Evolutionary conservation across 2,329 filamentous ascomycete species (phyloP), one percentile per base, ranked within the genome.

Genomic region (Ophiostoma pallidulum): DNA sequence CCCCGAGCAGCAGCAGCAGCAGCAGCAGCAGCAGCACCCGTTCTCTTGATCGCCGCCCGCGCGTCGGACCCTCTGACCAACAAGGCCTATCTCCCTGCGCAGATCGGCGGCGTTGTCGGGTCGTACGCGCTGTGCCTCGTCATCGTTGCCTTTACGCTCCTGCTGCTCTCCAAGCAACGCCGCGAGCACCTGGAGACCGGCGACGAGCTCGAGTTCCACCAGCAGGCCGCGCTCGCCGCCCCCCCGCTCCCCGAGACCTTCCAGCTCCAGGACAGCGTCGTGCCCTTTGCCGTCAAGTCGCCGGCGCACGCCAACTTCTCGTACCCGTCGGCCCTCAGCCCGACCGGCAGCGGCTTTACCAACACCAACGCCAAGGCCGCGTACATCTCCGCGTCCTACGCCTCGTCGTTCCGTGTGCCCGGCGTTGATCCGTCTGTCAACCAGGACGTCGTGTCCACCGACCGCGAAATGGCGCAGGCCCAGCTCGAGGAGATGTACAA

Each of bases 401-500:
- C 70, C n/a, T 69, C 70, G 4, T 60, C 68, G 50, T 59, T 67
- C 49, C 60, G 72, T 41, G 69, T 77, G 48, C 67, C 77, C 56
- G 78, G 78, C 45, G 77, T 82, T 50, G 79, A 86, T 51, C 75
- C 74, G 14, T 80, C 78, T 19, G 86, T 96, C 51, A 88, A 96
- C 62, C 80, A 84, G 50, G 75, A 74, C 50, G 76, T 95, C 14
- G 75, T 96, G 20, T 77, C 83, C 50, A 75, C 78, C 51, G 86
- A 95, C 65, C 79, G 77, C 61, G 73, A 76, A 59, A 82, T 83
- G 69, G 81, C 86, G 53, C 82, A 92, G 64, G 74, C 82, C 54
- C 86, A 95, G 62, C 80, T 96, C 64, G 89, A 95, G 64, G 80
- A 86, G 58, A 80, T 97, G 62, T 97, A 96, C 66, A 88, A 82